A percentile compares a stretch with the other conserved stretches of the same genome.
Conservation (phyloP, 2,329 filamentous ascomycete species). For the Nothopassalora personata region DNA sequence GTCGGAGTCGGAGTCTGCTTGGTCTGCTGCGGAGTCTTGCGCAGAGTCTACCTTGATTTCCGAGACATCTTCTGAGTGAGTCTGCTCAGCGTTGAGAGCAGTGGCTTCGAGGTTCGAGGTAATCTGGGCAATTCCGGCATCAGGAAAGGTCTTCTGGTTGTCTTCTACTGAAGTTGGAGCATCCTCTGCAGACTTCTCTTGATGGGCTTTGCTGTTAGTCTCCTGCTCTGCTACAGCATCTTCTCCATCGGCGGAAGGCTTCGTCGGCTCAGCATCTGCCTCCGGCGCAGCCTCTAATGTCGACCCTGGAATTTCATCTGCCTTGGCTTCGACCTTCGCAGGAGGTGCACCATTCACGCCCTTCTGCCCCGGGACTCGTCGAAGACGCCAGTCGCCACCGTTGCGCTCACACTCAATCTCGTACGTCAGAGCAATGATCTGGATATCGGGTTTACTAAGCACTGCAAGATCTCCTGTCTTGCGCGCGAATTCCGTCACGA, state of each 20-base stretch:
- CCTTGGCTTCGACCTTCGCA: conserved; percentile 32
- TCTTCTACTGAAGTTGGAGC: neutral
- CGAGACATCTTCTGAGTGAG: conserved; percentile 15
- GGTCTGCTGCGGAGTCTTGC: conserved; percentile 23
- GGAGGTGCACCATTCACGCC: conserved; percentile 65
- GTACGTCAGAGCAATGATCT: conserved; percentile 83
- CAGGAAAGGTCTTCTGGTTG: neutral
- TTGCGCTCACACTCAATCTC: conserved; percentile 91
- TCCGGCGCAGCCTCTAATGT: neutral
- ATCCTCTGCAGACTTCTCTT: neutral
- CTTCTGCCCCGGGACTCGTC: conserved; percentile 74
- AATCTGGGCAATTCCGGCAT: conserved; percentile 8
- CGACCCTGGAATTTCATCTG: neutral
- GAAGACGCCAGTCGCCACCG: conserved; percentile 79
- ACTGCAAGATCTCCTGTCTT: conserved; percentile 86
- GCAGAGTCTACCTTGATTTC: conserved; percentile 25
- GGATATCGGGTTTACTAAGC: conserved; percentile 81
- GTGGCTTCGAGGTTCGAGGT: conserved; percentile 9
- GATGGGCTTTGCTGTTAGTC: neutral
- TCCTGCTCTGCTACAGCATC: neutral
- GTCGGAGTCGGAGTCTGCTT: conserved; percentile 48
- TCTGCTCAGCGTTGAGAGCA: conserved; percentile 19
- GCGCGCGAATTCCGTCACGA: conserved; percentile 78
- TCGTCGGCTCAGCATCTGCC: neutral
- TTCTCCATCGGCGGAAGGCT: conserved; percentile 3